A percentile compares a stretch with the other conserved stretches of the same genome.
Conservation (phyloP, 1,284 basidiomycete genomes). For the Tylopilus microsporus region DNA sequence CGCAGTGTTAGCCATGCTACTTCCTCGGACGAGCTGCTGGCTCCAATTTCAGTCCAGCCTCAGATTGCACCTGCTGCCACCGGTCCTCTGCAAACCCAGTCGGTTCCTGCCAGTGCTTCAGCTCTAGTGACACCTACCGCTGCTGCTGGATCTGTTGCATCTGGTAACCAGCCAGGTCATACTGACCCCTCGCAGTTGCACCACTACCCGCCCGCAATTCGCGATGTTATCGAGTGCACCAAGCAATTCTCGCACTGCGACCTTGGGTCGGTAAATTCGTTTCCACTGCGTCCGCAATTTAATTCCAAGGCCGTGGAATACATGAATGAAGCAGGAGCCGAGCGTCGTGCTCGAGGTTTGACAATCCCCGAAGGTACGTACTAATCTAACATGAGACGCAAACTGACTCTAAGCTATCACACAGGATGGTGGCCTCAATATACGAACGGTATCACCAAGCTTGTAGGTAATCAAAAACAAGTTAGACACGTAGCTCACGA, state of each 20-base stretch:
- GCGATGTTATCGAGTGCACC: background rate
- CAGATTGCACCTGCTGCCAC: too few relatives aligned
- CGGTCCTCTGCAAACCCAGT: too few relatives aligned
- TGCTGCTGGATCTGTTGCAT: too few relatives aligned
- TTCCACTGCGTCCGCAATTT: background rate
- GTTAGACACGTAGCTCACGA: background rate
- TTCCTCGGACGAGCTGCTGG: too few relatives aligned
- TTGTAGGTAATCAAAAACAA: background rate
- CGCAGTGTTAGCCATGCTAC: too few relatives aligned
- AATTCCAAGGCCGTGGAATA: background rate
- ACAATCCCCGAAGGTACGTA: background rate
- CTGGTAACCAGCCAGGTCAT: too few relatives aligned
- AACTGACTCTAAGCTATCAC: background rate
- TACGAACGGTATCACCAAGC: background rate
- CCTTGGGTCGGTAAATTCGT: background rate
- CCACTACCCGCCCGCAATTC: too few relatives aligned
- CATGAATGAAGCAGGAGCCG: background rate
- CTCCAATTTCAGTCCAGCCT: too few relatives aligned
- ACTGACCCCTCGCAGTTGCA: too few relatives aligned
- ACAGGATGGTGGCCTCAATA: background rate
- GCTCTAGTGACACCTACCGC: too few relatives aligned
- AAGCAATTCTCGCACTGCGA: constrained; percentile 1
- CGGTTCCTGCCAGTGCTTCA: too few relatives aligned
- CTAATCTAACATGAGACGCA: background rate
- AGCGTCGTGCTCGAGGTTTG: background rate